Conservation (phyloP, 192 early-diverging fungal species). For the Funneliformis mosseae region DNA sequence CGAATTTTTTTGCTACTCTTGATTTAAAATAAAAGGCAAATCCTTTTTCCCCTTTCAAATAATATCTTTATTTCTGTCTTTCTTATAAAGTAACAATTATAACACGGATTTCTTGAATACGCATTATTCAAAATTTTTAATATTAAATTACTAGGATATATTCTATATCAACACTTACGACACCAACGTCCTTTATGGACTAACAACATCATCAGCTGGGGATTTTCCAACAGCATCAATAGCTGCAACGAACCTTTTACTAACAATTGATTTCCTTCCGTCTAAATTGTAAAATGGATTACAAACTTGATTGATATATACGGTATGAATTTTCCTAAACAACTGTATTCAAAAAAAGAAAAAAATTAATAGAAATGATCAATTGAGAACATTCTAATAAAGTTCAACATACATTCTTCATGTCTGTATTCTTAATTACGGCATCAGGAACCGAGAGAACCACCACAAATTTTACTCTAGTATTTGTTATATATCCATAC, state of each 20-base stretch:
- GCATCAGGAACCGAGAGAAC: constrained; percentile 70
- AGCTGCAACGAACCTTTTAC: constrained; percentile 54
- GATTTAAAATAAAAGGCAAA: too few relatives aligned
- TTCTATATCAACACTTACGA: too few relatives aligned
- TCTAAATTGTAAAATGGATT: constrained; percentile 87
- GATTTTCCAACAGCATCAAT: constrained; percentile 60
- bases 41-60: too few relatives aligned
- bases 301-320: constrained; percentile 75
- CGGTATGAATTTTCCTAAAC: constrained; percentile 81
- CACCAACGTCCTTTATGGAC: neutral
- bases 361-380: neutral
- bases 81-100: too few relatives aligned
- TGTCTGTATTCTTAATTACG: constrained; percentile 78
- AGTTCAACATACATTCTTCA: constrained; percentile 65
- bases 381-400: neutral
- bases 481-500: constrained; percentile 88
- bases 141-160: too few relatives aligned
- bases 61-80: too few relatives aligned
- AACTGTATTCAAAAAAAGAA: constrained; percentile 48
- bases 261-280: constrained; percentile 54
- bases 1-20: too few relatives aligned
- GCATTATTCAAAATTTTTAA: too few relatives aligned
- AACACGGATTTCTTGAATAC: too few relatives aligned
- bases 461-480: constrained; percentile 73
- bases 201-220: neutral